Evolutionary conservation across 139 green algal species (phyloP), one percentile per base, ranked within the genome.

Genomic region (Yamagishiella unicocca): DNA sequence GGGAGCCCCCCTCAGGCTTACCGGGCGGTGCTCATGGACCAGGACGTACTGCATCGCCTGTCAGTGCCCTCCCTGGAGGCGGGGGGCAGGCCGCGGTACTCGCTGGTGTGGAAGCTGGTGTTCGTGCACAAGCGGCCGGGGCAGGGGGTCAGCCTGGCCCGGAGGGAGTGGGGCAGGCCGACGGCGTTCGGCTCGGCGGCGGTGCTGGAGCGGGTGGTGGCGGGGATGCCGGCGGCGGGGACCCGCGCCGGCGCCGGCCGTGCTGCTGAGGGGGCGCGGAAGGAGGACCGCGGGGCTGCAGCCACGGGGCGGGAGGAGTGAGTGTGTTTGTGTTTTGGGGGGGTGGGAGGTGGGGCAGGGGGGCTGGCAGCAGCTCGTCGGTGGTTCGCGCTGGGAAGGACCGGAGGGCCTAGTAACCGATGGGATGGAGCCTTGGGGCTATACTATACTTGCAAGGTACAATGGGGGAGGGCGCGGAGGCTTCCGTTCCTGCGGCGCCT

Each of bases 81-180:
- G 0, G 31, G 9, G 9, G 62, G 83, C 24, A 19, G 54, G 21
- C 90, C 92, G 9, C 87, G 92, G 35, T 95, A 93, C 89, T 92
- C 87, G 6, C 87, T 95, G 27, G 92, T 95, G 31, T 95, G 90
- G 92, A 94, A 95, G 87, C 83, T 95, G 35, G 85, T 95, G 35
- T 73, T 92, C 24, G 61, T 92, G 54, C 85, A 89, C 5, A 73
- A 42, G 33, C 24, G 35, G 35, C 38, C 62, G 24, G 66, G 45
- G 4, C 66, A 68, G 64, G 31, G 31, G 35, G 12, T 53, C 19
- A 80, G 40, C 64, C 43, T 87, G 33, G 81, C 81, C 14, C 64
- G 81, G 45, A 71, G 5, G 25, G 45, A 75, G 10, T 87, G 81
- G 81, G 81, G 81, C 33, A 2, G 66, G 7, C 81, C 81, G 1